These are phyloP conservation scores for Mycogone perniciosa DNA, from an alignment of 2,329 filamentous ascomycete genomes.

Conservation along the genomic window DNA sequence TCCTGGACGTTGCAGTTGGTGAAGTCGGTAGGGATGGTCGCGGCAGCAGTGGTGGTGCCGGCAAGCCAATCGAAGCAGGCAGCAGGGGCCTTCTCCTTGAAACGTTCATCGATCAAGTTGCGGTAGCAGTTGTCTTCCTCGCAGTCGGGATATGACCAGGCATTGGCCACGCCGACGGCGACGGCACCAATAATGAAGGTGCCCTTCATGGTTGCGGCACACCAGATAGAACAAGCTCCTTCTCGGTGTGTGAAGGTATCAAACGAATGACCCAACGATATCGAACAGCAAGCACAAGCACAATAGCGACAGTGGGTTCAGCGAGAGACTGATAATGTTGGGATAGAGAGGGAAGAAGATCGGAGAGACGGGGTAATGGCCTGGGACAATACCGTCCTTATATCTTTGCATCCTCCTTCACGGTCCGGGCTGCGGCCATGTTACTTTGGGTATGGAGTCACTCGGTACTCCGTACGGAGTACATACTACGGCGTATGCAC, in stretches of 20 bases:
- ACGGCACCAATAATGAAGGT: slow-evolving; percentile 25
- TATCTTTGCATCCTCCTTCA: slow-evolving; percentile 9
- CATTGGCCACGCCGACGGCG: slow-evolving; percentile 24
- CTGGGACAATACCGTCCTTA: slow-evolving; percentile 10
- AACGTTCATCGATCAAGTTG: slow-evolving; percentile 28
- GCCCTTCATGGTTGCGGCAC: slow-evolving; percentile 27
- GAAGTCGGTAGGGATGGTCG: slow-evolving; percentile 26
- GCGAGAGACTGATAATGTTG: slow-evolving; percentile 10
- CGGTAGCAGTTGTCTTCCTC: slow-evolving; percentile 31
- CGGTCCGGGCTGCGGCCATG: slow-evolving; percentile 1
- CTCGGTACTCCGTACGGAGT: not conserved
- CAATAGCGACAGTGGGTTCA: slow-evolving; percentile 5
- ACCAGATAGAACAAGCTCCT: too few relatives aligned
- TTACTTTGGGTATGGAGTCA: slow-evolving; percentile 1
- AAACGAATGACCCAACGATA: slow-evolving; percentile 10
- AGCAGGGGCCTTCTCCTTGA: slow-evolving; percentile 20
- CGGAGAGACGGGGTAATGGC: slow-evolving; percentile 1
- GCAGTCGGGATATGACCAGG: slow-evolving; percentile 24
- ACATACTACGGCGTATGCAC: not conserved
- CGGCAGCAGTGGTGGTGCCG: slow-evolving; percentile 21
- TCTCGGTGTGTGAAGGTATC: slow-evolving; percentile 2
- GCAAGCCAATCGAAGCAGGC: slow-evolving; percentile 31
- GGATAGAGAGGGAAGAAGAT: slow-evolving; percentile 9
- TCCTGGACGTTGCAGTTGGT: slow-evolving; percentile 21
- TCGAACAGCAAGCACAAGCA: slow-evolving; percentile 6